Conservation (phyloP, 2,329 filamentous ascomycete genomes). For the Aspergillus chevalieri region DNA sequence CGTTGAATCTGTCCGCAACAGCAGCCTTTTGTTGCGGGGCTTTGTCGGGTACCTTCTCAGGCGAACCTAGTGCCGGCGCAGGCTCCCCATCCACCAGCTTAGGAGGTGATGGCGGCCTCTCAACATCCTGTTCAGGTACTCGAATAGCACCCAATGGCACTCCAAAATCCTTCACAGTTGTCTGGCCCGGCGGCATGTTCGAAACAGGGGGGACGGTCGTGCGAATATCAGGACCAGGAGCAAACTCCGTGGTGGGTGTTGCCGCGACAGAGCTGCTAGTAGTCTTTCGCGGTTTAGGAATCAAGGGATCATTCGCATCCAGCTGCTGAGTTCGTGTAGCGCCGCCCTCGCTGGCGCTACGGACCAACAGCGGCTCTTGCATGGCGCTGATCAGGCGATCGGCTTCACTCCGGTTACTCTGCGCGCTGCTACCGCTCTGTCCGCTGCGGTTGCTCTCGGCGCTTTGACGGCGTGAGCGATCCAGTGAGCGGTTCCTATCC, state of each 20-base stretch:
- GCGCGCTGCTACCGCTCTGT: slow-evolving; percentile 27
- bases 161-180: slow-evolving; percentile 28
- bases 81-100: slow-evolving; percentile 8
- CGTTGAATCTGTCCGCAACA: slow-evolving; percentile 22
- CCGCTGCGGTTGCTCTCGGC: slow-evolving; percentile 25
- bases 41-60: not conserved
- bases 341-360: slow-evolving; percentile 9
- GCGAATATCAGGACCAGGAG: not conserved
- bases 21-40: not conserved
- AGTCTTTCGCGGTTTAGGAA: not conserved
- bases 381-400: slow-evolving; percentile 39
- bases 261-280: not conserved
- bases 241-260: not conserved
- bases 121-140: slow-evolving; percentile 17
- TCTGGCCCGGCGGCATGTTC: slow-evolving; percentile 19
- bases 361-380: slow-evolving; percentile 25
- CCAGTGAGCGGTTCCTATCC: slow-evolving; percentile 13
- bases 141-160: slow-evolving; percentile 26
- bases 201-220: not conserved
- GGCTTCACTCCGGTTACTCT: slow-evolving; percentile 33
- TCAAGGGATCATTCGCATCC: too few species aligned
- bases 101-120: slow-evolving; percentile 4
- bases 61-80: not conserved
- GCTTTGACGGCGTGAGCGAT: slow-evolving; percentile 13
- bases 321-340: slow-evolving; percentile 2